Evolutionary conservation across 768 basidiomycete genomes (phyloP).

Genomic region (Roridomyces roridus): DNA sequence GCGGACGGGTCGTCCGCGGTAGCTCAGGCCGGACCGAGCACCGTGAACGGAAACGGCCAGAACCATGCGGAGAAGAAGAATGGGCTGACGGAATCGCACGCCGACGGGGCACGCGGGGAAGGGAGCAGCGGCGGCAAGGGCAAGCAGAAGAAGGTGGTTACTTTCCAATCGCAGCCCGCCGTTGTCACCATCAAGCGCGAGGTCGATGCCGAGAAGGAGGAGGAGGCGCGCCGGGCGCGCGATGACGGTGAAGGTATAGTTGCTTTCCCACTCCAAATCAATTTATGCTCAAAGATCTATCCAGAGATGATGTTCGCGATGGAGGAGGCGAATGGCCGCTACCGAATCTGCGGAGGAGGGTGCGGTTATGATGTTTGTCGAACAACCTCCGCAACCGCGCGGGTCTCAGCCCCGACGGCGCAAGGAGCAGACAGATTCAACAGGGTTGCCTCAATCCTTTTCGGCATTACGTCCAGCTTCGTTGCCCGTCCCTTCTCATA

Average conservation of each 20-base stretch:
- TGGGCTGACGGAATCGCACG: neutral
- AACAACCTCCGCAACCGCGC: constrained; percentile 43
- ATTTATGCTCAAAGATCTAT: neutral
- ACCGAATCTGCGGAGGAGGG: constrained; percentile 38
- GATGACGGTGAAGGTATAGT: constrained; percentile 55
- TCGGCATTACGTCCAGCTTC: constrained; percentile 69
- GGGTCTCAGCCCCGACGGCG: constrained; percentile 27
- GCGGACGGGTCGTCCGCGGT: neutral
- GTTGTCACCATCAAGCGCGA: constrained; percentile 53
- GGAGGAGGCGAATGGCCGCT: constrained; percentile 51
- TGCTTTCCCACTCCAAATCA: constrained; percentile 15
- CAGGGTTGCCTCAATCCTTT: constrained; percentile 61
- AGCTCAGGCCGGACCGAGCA: constrained; percentile 23
- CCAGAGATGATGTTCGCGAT: constrained; percentile 74
- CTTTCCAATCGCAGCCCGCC: constrained; percentile 71
- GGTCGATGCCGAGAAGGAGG: constrained; percentile 37
- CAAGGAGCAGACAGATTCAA: constrained; percentile 33
- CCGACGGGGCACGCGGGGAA: constrained; percentile 19
- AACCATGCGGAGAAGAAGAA: constrained; percentile 1
- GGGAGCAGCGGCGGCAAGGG: constrained; percentile 45
- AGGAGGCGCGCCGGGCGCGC: constrained; percentile 33
- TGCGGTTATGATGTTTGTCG: constrained; percentile 46
- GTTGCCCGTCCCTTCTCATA: constrained; percentile 67
- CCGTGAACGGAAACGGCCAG: constrained; percentile 12
- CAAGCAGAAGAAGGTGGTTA: constrained; percentile 71